A percentile compares a stretch with the other conserved stretches of the same genome.
These are phyloP conservation scores for Rhamnella rubrinervis DNA, from an alignment of 331 rosid species.

Conservation along the genomic window DNA sequence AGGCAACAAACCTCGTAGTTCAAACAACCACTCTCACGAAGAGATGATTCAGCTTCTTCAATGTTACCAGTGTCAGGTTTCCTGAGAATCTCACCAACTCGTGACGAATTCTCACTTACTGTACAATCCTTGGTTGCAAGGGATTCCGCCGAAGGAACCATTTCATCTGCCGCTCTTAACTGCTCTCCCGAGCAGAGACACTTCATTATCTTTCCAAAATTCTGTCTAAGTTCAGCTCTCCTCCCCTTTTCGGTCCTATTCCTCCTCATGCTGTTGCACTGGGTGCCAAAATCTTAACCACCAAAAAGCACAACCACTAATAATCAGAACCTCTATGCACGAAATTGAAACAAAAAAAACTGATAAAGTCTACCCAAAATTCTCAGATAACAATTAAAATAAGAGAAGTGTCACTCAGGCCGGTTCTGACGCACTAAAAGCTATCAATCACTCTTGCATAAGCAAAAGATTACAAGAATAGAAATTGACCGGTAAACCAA, in stretches of 20 bases:
- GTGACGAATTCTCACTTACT: slow-evolving; percentile 32
- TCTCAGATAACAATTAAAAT: slow-evolving; percentile 8
- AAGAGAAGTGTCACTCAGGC: background rate
- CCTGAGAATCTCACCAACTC: slow-evolving; percentile 31
- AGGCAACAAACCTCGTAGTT: slow-evolving; percentile 76
- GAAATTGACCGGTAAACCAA: slow-evolving; percentile 1
- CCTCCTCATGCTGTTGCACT: slow-evolving; percentile 40
- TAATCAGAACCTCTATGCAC: slow-evolving; percentile 20
- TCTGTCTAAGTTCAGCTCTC: slow-evolving; percentile 31
- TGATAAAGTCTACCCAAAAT: slow-evolving; percentile 16
- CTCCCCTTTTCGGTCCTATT: slow-evolving; percentile 33
- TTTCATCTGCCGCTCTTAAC: slow-evolving; percentile 40
- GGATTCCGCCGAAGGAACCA: slow-evolving; percentile 44
- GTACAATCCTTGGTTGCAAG: slow-evolving; percentile 44
- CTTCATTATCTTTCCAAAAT: slow-evolving; percentile 49
- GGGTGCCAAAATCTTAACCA: slow-evolving; percentile 44
- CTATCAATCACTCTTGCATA: background rate
- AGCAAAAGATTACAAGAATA: slow-evolving; percentile 5
- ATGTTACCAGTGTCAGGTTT: slow-evolving; percentile 63
- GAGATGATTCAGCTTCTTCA: slow-evolving; percentile 85
- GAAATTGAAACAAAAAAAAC: slow-evolving; percentile 15
- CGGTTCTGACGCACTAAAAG: slow-evolving; percentile 1
- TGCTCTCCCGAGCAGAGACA: slow-evolving; percentile 63
- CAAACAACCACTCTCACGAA: slow-evolving; percentile 75
- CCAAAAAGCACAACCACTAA: slow-evolving; percentile 18